phyloP scores from a whole-genome alignment of 345 rosid species.

The Cardamine chenopodiifolia region DNA sequence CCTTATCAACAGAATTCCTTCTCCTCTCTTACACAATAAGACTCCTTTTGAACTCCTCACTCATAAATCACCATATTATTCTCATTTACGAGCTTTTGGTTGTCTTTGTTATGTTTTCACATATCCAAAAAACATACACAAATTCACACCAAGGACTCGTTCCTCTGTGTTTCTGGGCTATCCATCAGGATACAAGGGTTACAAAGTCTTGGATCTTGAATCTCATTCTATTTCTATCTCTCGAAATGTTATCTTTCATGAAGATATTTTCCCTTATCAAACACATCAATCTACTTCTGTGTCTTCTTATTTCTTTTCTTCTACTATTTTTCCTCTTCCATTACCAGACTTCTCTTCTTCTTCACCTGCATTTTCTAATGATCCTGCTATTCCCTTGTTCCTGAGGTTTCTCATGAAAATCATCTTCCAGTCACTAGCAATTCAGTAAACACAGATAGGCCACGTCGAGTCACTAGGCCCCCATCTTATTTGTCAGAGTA shows the following conservation, averaged over 20 bases:
- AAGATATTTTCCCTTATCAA: background rate
- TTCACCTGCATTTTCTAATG: rapidly evolving
- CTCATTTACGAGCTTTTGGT: background rate
- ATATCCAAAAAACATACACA: too few relatives aligned
- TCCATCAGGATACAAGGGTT: background rate
- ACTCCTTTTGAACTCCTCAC: background rate
- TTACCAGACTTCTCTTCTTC: background rate
- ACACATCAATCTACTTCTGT: rapidly evolving
- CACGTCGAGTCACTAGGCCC: background rate
- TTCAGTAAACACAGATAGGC: background rate
- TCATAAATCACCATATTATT: rapidly evolving
- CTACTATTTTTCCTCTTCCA: background rate
- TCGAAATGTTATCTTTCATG: background rate
- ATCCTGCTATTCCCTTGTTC: too few relatives aligned
- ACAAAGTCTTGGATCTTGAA: rapidly evolving
- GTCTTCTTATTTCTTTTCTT: background rate
- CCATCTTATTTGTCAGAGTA: background rate
- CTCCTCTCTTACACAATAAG: background rate
- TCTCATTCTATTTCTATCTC: background rate
- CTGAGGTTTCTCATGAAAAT: background rate
- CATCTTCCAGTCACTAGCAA: background rate
- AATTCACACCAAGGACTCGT: background rate
- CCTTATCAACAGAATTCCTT: background rate
- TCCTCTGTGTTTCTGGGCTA: background rate
- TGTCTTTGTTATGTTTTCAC: background rate